A percentile compares a stretch with the other conserved stretches of the same genome.
phyloP scores from a whole-genome alignment of 768 basidiomycete genomes.

The Arthromyces matolae region DNA sequence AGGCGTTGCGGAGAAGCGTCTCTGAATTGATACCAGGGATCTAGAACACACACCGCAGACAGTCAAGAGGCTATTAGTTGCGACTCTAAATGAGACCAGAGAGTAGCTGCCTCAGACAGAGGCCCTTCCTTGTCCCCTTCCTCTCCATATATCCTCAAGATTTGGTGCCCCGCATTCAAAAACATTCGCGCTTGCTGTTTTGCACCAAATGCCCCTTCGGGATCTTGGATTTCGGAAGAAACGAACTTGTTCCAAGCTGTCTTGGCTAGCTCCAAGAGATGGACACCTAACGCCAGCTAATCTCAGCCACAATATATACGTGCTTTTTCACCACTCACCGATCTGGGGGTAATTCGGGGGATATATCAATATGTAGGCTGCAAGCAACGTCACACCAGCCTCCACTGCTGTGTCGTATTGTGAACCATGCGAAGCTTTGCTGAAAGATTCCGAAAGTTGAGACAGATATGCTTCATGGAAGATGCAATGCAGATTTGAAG shows the following conservation, averaged over 20 bases:
- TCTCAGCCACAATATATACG: not conserved
- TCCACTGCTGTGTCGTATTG: slow-evolving; percentile 48
- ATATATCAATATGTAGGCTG: slow-evolving; percentile 67
- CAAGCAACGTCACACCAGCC: slow-evolving; percentile 55
- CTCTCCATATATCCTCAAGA: slow-evolving; percentile 47
- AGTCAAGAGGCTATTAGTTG: too few relatives aligned
- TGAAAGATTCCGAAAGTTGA: slow-evolving; percentile 58
- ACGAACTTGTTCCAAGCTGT: slow-evolving; percentile 68
- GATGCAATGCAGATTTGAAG: slow-evolving; percentile 35
- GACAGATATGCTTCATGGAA: slow-evolving; percentile 60
- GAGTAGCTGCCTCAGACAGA: slow-evolving; percentile 44
- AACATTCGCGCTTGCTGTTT: slow-evolving; percentile 31
- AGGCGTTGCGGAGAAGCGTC: too few relatives aligned
- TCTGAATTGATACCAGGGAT: too few relatives aligned
- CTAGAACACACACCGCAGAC: too few relatives aligned
- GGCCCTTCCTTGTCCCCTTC: slow-evolving; percentile 68
- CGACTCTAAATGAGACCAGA: slow-evolving; percentile 38
- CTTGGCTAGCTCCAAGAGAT: slow-evolving; percentile 73
- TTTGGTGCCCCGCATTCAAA: slow-evolving; percentile 35
- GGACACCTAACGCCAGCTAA: slow-evolving; percentile 43
- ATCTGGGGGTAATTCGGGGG: slow-evolving; percentile 80
- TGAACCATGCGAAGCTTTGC: slow-evolving; percentile 66
- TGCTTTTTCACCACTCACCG: slow-evolving; percentile 39
- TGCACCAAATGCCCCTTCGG: slow-evolving; percentile 17
- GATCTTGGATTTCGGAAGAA: slow-evolving; percentile 22